Conservation (phyloP, 768 basidiomycete genomes). For the Lactarius indigo region DNA sequence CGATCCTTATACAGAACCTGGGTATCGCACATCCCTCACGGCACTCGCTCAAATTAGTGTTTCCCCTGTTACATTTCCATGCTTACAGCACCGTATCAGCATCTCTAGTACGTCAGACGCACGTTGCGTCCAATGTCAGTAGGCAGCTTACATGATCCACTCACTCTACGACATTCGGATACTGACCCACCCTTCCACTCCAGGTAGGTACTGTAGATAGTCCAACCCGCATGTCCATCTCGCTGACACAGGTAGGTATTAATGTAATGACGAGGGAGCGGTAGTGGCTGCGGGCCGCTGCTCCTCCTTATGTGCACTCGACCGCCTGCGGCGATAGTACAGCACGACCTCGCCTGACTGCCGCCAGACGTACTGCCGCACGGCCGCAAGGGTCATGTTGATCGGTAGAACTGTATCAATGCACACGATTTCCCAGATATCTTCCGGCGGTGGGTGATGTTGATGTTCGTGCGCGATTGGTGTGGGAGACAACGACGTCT, state of each 20-base stretch:
- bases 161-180: neutral
- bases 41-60: neutral
- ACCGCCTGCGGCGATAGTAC: slow-evolving; percentile 56
- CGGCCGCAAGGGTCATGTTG: slow-evolving; percentile 86
- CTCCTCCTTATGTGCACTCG: neutral
- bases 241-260: neutral
- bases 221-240: neutral
- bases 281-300: neutral
- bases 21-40: neutral
- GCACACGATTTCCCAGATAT: slow-evolving; percentile 83
- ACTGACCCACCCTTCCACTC: neutral
- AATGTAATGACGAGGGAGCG: neutral
- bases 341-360: slow-evolving; percentile 68
- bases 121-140: neutral
- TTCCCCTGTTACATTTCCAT: neutral
- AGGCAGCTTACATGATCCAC: neutral
- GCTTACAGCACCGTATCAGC: neutral
- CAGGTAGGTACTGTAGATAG: neutral
- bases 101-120: neutral
- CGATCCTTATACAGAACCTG: no score
- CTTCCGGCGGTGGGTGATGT: slow-evolving; percentile 42
- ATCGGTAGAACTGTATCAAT: slow-evolving; percentile 79
- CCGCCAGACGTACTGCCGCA: slow-evolving; percentile 88
- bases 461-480: slow-evolving; percentile 30
- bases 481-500: slow-evolving; percentile 19